Conservation (phyloP, 257 asterid species). For the Nicotiana knightiana region DNA sequence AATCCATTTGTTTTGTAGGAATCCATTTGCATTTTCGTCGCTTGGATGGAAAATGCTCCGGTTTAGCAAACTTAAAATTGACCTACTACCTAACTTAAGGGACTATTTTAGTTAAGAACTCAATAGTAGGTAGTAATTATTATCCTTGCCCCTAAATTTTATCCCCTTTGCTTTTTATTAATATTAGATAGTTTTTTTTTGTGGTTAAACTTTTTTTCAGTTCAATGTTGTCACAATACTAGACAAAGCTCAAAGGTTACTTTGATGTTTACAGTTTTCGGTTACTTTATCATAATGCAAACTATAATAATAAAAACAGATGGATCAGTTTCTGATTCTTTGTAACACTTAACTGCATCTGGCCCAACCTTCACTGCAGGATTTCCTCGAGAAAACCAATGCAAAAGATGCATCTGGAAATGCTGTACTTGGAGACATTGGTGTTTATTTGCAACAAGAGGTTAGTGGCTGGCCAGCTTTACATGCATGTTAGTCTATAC, state of each 20-base stretch:
- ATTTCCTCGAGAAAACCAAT: slow-evolving; percentile 63
- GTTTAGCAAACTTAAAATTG: background rate
- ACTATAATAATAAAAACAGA: background rate
- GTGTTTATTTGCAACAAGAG: slow-evolving; percentile 83
- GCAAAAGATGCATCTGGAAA: slow-evolving; percentile 94
- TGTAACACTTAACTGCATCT: background rate
- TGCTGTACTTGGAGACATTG: slow-evolving; percentile 74
- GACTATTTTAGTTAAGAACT: background rate
- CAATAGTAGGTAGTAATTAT: background rate
- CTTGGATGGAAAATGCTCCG: background rate
- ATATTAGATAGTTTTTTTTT: background rate
- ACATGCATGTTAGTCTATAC: background rate
- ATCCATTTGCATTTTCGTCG: background rate
- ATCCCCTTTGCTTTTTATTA: background rate
- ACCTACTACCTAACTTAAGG: background rate
- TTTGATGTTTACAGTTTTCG: background rate
- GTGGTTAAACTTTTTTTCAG: background rate
- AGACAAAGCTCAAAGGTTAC: background rate
- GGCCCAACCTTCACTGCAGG: slow-evolving; percentile 36
- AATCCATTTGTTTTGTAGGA: background rate
- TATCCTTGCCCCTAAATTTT: background rate
- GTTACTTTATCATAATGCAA: background rate
- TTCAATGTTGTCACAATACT: background rate
- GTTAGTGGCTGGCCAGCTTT: slow-evolving; percentile 27
- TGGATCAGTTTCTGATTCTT: background rate